Evolutionary conservation across 2,329 filamentous ascomycete species (phyloP).

Genomic region (Alternaria novae-zelandiae): DNA sequence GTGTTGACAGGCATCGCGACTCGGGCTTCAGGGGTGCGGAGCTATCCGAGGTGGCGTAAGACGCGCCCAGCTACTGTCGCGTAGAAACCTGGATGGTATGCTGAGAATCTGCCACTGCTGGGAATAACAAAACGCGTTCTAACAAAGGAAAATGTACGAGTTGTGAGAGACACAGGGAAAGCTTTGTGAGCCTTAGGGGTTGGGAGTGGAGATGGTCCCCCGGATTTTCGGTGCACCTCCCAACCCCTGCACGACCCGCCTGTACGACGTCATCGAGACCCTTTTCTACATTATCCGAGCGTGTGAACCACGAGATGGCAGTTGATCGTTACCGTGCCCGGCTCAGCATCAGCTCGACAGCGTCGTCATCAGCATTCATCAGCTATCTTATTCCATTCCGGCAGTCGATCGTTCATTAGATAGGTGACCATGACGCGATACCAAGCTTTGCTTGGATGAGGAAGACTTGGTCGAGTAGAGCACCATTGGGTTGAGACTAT

Average conservation of each 20-base stretch:
- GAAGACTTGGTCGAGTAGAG: fast-evolving
- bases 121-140: neutral
- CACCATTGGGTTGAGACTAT: neutral
- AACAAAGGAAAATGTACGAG: neutral
- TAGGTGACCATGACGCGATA: neutral
- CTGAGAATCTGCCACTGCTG: neutral
- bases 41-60: constrained; percentile 7
- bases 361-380: neutral
- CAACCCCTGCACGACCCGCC: neutral
- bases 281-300: neutral
- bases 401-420: neutral
- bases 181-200: constrained; percentile 4
- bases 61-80: neutral
- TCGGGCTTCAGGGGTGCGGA: constrained; percentile 8
- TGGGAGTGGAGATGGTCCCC: constrained; percentile 9
- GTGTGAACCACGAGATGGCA: neutral
- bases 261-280: constrained; percentile 7
- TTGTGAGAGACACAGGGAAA: neutral
- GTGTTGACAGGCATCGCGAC: constrained; percentile 72
- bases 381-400: neutral
- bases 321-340: neutral
- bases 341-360: neutral
- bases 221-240: constrained; percentile 8
- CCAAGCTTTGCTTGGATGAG: neutral
- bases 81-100: neutral